Conservation (phyloP, 1,139 yeast species). For the Wickerhamomyces sp. region DNA sequence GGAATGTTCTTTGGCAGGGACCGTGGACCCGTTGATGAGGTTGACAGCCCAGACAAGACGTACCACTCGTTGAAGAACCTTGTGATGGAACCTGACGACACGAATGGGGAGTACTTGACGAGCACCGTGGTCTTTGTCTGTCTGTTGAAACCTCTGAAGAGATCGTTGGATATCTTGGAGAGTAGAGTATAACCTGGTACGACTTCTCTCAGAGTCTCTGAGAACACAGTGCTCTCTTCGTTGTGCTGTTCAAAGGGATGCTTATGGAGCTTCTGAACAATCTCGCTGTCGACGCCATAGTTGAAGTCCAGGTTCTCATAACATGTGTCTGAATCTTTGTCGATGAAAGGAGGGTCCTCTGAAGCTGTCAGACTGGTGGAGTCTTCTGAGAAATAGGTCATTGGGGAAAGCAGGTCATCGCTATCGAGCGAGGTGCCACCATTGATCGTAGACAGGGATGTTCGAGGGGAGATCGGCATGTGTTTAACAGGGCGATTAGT, state of each 20-base stretch:
- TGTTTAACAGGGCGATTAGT: too few relatives aligned
- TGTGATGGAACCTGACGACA: conserved; percentile 16
- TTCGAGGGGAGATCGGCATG: background rate
- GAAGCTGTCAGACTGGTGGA: conserved; percentile 5
- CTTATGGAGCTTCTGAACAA: conserved; percentile 6
- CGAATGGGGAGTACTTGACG: conserved; percentile 13
- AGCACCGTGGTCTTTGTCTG: conserved; percentile 12
- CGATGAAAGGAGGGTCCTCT: background rate
- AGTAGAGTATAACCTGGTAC: conserved; percentile 15
- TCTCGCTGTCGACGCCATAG: conserved; percentile 1
- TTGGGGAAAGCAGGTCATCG: conserved; percentile 13
- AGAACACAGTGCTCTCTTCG: conserved; percentile 4
- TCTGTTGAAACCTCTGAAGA: conserved; percentile 16
- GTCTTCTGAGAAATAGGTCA: conserved; percentile 12
- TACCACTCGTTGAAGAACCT: conserved; percentile 20
- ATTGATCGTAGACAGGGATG: background rate
- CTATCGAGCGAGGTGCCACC: conserved; percentile 7
- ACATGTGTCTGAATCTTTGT: conserved; percentile 6
- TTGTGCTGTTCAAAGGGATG: conserved; percentile 12
- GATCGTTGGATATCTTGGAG: conserved; percentile 16
- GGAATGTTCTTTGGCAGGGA: conserved; percentile 11
- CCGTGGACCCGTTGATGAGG: conserved; percentile 4
- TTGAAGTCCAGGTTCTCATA: conserved; percentile 14
- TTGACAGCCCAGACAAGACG: conserved; percentile 12
- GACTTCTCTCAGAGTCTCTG: conserved; percentile 8